Base-by-base conservation (phyloP, 176 grass and related monocot species). In the Phoenix dactylifera region DNA sequence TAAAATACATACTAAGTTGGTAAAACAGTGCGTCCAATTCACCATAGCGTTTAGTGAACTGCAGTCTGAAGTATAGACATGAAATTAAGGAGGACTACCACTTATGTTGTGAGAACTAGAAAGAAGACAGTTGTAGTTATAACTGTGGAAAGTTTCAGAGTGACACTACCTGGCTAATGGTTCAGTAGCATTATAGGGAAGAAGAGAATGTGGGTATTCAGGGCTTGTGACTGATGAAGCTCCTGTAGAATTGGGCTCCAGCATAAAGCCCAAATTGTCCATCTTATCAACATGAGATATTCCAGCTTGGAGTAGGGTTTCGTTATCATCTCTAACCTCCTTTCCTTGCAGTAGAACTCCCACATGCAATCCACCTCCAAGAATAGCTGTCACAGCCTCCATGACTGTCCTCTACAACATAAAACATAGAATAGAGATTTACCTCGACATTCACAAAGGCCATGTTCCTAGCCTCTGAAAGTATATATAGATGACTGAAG, bases 281-380 rank as follows among this genome's bases (percentile, higher is more conserved):
- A 83, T 66, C 63, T 66, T 73, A 68, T 89, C 79, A 71, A 70
- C 60, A 49, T 78, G 63, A 66, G 74, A 30, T 59, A 98, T 89
- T 55, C 94, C 94, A 64, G 73, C 76, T 66, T 98, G 88, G 61
- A 76, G 58, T 60, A 98, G 69, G 6, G 87, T 93, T 71, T 80
- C 76, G 54, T 56, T 77, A 76, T 98, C 94, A 71, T 98, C 94
- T 75, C 79, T 85, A 65, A 93, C 79, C 79, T 89, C 93, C 70
- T 85, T 92, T 61, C 94, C 94, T 17, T 93, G 85, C 17, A 86
- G 78, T 70, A 88, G 76, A 61, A 98, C 85, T 64, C 88, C 94
- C 0, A 98, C 64, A 24, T 49, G 76, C 17, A 98, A 70, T 64
- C 84, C 82, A 60, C 83, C 81, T 69, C 85, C 81, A 61, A 98